Percentiles rank a stretch among this genome's conserved stretches.
Evolutionary conservation across 495 filamentous ascomycete genomes (phyloP).

Genomic region (Penicillium diatomitis): DNA sequence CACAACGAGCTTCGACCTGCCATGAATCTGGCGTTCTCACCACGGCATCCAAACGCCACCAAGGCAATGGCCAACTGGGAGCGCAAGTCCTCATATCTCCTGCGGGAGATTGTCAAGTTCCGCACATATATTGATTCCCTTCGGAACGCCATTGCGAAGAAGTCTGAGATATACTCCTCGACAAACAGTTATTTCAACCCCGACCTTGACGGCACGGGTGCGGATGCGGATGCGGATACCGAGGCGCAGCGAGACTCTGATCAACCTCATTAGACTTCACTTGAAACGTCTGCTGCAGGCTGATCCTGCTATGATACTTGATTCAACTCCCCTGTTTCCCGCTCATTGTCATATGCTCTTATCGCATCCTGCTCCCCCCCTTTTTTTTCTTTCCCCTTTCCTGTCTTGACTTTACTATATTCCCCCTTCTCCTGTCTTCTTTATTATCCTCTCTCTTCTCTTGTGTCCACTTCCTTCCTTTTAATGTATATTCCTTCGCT

Average conservation of each 20-base stretch:
- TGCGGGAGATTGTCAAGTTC: conserved; percentile 96
- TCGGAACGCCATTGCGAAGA: conserved; percentile 44
- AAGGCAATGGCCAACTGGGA: conserved; percentile 97
- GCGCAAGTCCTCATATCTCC: conserved; percentile 79
- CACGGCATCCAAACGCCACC: conserved; percentile 66
- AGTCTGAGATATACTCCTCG: conserved; percentile 42
- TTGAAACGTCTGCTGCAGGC: no score
- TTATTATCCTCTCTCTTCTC: background rate
- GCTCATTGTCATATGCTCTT: no score
- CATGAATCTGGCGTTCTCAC: conserved; percentile 85
- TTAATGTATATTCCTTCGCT: background rate
- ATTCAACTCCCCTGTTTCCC: background rate
- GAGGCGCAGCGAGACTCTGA: no score
- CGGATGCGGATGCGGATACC: background rate
- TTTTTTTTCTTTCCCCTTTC: background rate
- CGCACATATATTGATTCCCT: conserved; percentile 86
- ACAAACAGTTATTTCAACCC: conserved; percentile 18
- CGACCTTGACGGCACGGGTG: background rate
- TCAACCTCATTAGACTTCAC: no score
- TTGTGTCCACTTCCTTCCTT: conserved; percentile 5
- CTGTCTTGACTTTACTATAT: conserved; percentile 1
- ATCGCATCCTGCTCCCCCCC: background rate
- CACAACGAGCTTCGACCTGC: conserved; percentile 80
- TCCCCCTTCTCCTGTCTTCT: background rate
- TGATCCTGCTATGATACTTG: background rate